Evolutionary conservation across 164 flowering plant genomes (phyloP).

Genomic region (Kalanchoe fedtschenkoi): DNA sequence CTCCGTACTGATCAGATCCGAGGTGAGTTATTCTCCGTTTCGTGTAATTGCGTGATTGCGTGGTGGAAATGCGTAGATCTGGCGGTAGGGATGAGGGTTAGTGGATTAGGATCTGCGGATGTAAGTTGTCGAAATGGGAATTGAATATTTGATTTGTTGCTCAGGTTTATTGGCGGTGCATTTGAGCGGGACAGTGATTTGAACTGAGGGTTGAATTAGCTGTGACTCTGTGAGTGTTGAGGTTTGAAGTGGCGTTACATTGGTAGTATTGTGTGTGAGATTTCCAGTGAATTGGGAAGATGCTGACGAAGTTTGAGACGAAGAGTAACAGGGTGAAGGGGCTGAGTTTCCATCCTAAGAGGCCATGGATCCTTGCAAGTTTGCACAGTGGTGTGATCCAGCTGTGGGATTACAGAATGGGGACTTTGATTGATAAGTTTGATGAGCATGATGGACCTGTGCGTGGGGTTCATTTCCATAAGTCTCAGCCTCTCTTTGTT

Average conservation of each 20-base stretch:
- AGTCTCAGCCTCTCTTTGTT: slow-evolving; percentile 81
- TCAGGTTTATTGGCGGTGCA: background rate
- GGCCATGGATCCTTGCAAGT: slow-evolving; percentile 96
- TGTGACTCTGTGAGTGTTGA: background rate
- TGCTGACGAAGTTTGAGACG: slow-evolving; percentile 96
- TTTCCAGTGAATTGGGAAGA: slow-evolving; percentile 16
- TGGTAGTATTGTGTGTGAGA: slow-evolving; percentile 6
- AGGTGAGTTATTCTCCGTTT: background rate
- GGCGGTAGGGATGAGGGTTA: no score
- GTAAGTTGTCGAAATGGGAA: no score
- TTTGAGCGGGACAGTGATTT: background rate
- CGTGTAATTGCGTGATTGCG: no score
- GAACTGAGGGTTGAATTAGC: background rate
- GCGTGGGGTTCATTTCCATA: slow-evolving; percentile 88
- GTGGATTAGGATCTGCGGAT: no score
- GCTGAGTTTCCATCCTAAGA: slow-evolving; percentile 77
- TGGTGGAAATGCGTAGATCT: background rate
- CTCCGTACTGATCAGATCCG: background rate
- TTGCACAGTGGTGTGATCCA: slow-evolving; percentile 95
- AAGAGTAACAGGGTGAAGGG: slow-evolving; percentile 96
- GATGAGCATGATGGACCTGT: slow-evolving; percentile 97
- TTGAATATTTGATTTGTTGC: no score
- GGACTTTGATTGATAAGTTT: slow-evolving; percentile 78
- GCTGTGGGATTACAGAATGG: slow-evolving; percentile 97
- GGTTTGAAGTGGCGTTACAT: background rate